Evolutionary conservation across 768 basidiomycete species (phyloP), one percentile per base, ranked within the genome.

Genomic region (Trametes villosa): DNA sequence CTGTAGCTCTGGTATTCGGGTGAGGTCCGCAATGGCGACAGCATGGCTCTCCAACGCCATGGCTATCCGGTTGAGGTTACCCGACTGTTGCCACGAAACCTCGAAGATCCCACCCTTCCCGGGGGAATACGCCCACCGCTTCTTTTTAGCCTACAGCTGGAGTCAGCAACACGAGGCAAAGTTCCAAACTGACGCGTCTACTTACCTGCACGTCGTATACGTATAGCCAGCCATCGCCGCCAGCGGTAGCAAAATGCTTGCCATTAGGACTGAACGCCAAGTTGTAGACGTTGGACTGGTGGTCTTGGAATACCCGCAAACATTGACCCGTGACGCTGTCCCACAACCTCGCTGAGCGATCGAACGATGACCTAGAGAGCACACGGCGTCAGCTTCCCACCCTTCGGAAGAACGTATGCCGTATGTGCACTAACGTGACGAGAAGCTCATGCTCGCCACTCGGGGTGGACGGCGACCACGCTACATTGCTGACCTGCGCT

Each of bases 261-360:
- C 92, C 91, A 50, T 85, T 80, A 0, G 92, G 91, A 67, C 88
- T 89, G 72, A 93, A 93, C 6, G 85, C 76, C 30, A 94, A 68
- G 1, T 89, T 82, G 71, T 88, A 95, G 36, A 94, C 83, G 24
- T 87, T 82, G 31, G 83, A 82, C 63, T 77, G 84, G 74, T 94
- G 91, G 63, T 92, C 89, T 7, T 73, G 72, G 68, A 96, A 88
- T 20, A 86, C 78, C 61, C 85, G 80, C 33, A 92, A 71, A 70
- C 93, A 95, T 44, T 84, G 81, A 29, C 92, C 92, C 0, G 88
- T 88, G 45, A 82, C 80, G 3, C 87, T 84, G 72, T 95, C 89
- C 94, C 94, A 96, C 30, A 96, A 65, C 41, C 91, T 85, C 5
- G 89, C 84, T 1, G 92, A 91, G 15, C 79, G 77, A 68, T 96